A percentile compares a stretch with the other conserved stretches of the same genome.
Conservation (phyloP, 805 yeast species). For the Saccharomycopsis fibuligera region DNA sequence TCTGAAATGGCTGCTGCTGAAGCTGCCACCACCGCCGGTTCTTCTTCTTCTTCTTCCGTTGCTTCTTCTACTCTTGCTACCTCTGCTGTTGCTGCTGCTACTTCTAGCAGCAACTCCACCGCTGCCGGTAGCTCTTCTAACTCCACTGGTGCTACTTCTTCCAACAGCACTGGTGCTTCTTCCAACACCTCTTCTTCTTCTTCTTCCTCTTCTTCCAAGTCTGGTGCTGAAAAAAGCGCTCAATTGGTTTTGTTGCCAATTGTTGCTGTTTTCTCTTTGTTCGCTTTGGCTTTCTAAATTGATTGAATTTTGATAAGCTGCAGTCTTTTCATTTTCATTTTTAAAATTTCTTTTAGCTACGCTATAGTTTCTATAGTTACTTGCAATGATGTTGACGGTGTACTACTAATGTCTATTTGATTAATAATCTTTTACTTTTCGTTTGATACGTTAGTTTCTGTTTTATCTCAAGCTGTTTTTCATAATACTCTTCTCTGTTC, state of each 20-base stretch:
- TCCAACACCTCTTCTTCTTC: conserved; percentile 1
- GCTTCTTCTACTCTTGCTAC: conserved; percentile 7
- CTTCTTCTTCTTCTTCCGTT: conserved; percentile 7
- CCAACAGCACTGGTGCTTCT: conserved; percentile 7
- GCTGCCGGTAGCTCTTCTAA: conserved; percentile 2
- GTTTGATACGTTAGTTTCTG: no score
- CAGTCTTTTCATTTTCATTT: neutral
- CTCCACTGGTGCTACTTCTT: conserved; percentile 1
- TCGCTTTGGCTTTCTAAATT: conserved; percentile 12
- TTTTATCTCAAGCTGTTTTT: no score
- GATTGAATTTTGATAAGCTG: neutral
- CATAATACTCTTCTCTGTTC: no score
- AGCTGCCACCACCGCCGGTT: conserved; percentile 10
- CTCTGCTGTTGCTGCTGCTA: conserved; percentile 4
- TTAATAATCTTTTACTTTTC: no score
- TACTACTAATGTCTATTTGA: no score
- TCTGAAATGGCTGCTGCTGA: conserved; percentile 17
- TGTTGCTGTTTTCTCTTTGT: conserved; percentile 12
- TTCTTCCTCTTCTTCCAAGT: conserved; percentile 2
- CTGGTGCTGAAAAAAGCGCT: conserved; percentile 13
- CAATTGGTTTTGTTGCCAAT: conserved; percentile 15
- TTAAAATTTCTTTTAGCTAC: neutral
- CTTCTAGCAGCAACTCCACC: conserved; percentile 3
- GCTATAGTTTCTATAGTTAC: no score
- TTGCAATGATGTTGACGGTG: no score